Evolutionary conservation across 164 flowering plant genomes (phyloP), one percentile per base, ranked within the genome.

Genomic region (Stephania japonica): DNA sequence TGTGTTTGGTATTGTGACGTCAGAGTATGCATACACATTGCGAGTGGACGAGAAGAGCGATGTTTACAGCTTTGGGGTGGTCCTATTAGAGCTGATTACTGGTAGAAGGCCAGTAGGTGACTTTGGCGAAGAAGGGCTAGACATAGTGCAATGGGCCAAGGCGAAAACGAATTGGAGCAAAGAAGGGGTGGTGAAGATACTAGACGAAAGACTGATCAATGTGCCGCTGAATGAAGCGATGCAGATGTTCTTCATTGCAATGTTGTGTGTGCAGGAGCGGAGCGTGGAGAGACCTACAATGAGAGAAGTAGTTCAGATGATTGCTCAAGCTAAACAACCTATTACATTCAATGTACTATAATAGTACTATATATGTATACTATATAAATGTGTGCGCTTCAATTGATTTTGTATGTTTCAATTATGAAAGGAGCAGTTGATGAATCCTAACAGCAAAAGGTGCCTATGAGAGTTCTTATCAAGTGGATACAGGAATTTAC

Each of bases 1-100:
- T 63, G 61, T 21, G 13, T 18, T 70, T 67, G 24, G 25, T 68
- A n/a, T 23, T 1, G 11, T 38, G 38, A 72, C 4, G 1, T 32
- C 91, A 91, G 97, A 91, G 67, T 91, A 91, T 66, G 93, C 90
- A 1, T 91, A 91, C 85, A 89, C 93, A 5, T 64, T 91, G 79
- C 89, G 85, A 77, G 91, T 91, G 16, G 92, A 91, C 42, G 92
- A 89, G 85, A 91, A 91, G 78, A 91, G 93, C 32, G 97, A 91
- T 70, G 90, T 91, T 0, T 89, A 91, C 69, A 91, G 97, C 80
- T 91, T 86, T 41, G 97, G 97, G 10, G 97, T 91, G 66, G 93
- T 91, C 0, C 81, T 91, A 32, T 75, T 91, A 74, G 97, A 91
- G 78, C 86, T 91, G 4, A 73, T 91, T 74, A 87, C 88, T 0